Evolutionary conservation across 495 filamentous ascomycete genomes (phyloP).

Genomic region (Ramalina intermedia): DNA sequence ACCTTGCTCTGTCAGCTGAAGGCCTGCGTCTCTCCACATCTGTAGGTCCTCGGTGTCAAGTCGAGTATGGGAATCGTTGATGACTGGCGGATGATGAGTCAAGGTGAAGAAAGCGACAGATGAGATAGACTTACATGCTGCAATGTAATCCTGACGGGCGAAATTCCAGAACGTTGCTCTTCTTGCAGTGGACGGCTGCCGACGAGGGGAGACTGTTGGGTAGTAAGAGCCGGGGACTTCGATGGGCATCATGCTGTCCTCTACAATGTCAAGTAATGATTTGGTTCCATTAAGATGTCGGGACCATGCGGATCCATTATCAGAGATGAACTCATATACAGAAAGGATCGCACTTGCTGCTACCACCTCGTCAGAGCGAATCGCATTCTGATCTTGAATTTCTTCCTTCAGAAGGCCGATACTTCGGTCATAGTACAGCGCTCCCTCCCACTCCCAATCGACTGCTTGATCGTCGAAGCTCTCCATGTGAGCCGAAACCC

Average conservation of each 20-base stretch:
- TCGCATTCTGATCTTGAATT: slow-evolving; percentile 29
- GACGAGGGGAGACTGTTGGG: slow-evolving; percentile 7
- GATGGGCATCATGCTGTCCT: slow-evolving; percentile 48
- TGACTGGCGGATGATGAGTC: slow-evolving; percentile 26
- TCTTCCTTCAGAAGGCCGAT: slow-evolving; percentile 48
- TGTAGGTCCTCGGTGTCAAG: slow-evolving; percentile 45
- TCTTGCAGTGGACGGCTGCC: slow-evolving; percentile 37
- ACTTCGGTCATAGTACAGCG: slow-evolving; percentile 49
- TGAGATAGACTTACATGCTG: slow-evolving; percentile 36
- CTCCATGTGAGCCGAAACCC: slow-evolving; percentile 37
- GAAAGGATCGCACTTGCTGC: slow-evolving; percentile 50
- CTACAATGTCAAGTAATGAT: slow-evolving; percentile 45
- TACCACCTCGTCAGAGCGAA: slow-evolving; percentile 44
- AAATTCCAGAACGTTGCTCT: slow-evolving; percentile 53
- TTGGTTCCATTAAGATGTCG: slow-evolving; percentile 52
- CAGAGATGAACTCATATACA: slow-evolving; percentile 50
- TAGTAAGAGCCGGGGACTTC: slow-evolving; percentile 22
- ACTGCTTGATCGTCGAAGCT: slow-evolving; percentile 31
- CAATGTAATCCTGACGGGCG: slow-evolving; percentile 48
- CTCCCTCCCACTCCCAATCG: slow-evolving; percentile 41
- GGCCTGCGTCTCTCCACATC: slow-evolving; percentile 47
- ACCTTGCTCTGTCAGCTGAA: slow-evolving; percentile 40
- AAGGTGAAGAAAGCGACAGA: neutral
- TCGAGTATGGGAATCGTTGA: slow-evolving; percentile 45
- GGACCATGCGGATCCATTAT: slow-evolving; percentile 44